These are phyloP conservation scores for Ormosia semicastrata DNA, from an alignment of 306 rosid species.

Conservation along the genomic window DNA sequence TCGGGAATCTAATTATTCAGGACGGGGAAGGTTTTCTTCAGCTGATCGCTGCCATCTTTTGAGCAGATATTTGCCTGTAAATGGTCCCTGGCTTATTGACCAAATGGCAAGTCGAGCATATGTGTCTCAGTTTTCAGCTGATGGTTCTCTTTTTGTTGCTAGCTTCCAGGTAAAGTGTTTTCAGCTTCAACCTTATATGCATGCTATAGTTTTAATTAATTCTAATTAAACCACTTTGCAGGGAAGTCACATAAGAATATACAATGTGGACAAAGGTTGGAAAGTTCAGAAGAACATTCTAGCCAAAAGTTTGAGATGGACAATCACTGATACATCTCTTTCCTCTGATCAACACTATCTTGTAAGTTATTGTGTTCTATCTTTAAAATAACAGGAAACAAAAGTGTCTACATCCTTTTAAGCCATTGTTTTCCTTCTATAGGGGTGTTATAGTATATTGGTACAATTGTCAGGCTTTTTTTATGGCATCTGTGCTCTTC, in stretches of 20 bases:
- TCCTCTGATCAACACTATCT: slow-evolving; percentile 73
- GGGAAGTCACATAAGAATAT: slow-evolving; percentile 81
- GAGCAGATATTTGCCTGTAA: slow-evolving; percentile 87
- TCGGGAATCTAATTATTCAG: slow-evolving; percentile 77
- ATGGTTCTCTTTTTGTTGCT: slow-evolving; percentile 87
- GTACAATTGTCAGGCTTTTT: not conserved
- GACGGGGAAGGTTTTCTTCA: slow-evolving; percentile 86
- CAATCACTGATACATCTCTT: slow-evolving; percentile 90
- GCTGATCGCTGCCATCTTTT: slow-evolving; percentile 87
- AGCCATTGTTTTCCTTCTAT: not conserved
- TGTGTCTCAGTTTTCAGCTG: slow-evolving; percentile 90
- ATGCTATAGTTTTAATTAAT: slow-evolving; percentile 4
- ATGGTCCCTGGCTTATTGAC: slow-evolving; percentile 83
- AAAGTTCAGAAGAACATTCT: slow-evolving; percentile 85
- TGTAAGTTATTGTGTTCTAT: slow-evolving; percentile 45
- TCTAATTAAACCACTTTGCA: slow-evolving; percentile 31
- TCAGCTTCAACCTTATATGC: not conserved
- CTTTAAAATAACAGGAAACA: not conserved
- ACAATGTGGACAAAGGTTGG: slow-evolving; percentile 86
- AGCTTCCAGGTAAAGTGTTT: slow-evolving; percentile 74
- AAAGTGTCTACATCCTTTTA: not conserved
- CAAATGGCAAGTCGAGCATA: slow-evolving; percentile 76
- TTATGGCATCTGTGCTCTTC: slow-evolving; percentile 11
- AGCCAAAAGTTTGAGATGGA: slow-evolving; percentile 84
- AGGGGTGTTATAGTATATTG: not conserved